Conservation (phyloP, 2,329 filamentous ascomycete species). For the Ceratocystis smalleyi region DNA sequence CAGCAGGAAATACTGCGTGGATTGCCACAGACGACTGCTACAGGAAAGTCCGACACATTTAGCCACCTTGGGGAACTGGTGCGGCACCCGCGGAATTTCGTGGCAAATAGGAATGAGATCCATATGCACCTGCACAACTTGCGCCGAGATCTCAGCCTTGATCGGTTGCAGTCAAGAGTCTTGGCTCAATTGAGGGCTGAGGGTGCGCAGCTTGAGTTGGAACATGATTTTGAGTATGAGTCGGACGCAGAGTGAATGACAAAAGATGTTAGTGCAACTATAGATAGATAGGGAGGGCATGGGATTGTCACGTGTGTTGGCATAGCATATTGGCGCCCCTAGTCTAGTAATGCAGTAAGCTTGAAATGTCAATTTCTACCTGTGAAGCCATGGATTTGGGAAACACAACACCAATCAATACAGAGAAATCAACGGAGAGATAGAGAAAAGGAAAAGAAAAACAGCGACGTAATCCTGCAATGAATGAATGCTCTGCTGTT, state of each 20-base stretch:
- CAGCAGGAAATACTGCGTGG: neutral
- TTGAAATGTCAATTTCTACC: neutral
- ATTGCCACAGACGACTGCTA: neutral
- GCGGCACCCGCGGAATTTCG: neutral
- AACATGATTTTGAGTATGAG: conserved; percentile 19
- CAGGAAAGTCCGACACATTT: neutral
- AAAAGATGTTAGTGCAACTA: neutral
- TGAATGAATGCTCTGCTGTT: neutral
- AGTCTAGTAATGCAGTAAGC: neutral
- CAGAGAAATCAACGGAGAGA: neutral
- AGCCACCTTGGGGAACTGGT: neutral
- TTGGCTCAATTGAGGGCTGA: conserved; percentile 18
- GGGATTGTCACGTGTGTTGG: neutral
- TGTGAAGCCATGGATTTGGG: neutral
- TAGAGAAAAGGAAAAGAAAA: neutral
- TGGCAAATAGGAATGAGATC: neutral
- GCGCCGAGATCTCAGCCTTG: conserved; percentile 22
- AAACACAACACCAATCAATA: neutral
- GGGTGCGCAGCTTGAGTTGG: conserved; percentile 21
- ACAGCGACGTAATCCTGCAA: neutral
- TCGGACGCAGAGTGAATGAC: conserved; percentile 21
- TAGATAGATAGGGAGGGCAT: neutral
- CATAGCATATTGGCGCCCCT: neutral
- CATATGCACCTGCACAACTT: conserved; percentile 21
- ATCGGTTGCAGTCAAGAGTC: conserved; percentile 18